Percentiles rank a stretch among this genome's conserved stretches.
Conservation (phyloP, 106 monocot genomes). For the Dendrobium huoshanense region DNA sequence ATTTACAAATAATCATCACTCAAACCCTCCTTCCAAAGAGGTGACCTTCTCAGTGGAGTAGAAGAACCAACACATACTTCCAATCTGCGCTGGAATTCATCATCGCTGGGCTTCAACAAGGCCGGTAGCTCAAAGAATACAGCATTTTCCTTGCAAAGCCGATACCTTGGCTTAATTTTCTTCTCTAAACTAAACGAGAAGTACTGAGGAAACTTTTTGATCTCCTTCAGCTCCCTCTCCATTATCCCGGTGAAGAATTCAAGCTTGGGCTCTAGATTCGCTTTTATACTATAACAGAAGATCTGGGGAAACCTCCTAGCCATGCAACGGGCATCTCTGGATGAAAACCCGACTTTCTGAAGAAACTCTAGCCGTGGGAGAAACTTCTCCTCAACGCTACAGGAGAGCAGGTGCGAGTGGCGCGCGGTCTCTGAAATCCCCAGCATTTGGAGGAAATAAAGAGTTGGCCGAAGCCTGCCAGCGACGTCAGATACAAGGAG, state of each 20-base stretch:
- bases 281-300: slow-evolving; percentile 63
- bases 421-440: slow-evolving; percentile 28
- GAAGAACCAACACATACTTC: slow-evolving; percentile 47
- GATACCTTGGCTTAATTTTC: slow-evolving; percentile 59
- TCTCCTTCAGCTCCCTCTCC: slow-evolving; percentile 55
- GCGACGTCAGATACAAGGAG: slow-evolving; percentile 52
- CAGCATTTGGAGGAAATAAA: slow-evolving; percentile 77
- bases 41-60: slow-evolving; percentile 50
- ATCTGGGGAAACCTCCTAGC: slow-evolving; percentile 65
- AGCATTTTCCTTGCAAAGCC: slow-evolving; percentile 36
- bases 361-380: slow-evolving; percentile 52
- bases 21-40: slow-evolving; percentile 40
- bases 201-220: slow-evolving; percentile 71
- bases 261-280: slow-evolving; percentile 64
- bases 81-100: slow-evolving; percentile 38
- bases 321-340: slow-evolving; percentile 40
- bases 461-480: slow-evolving; percentile 37
- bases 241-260: slow-evolving; percentile 47
- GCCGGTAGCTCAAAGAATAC: slow-evolving; percentile 49
- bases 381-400: slow-evolving; percentile 63
- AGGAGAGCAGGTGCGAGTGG: slow-evolving; percentile 53
- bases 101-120: slow-evolving; percentile 50
- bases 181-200: slow-evolving; percentile 74
- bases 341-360: slow-evolving; percentile 18
- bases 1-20: slow-evolving; percentile 14